Percentiles rank a stretch among this genome's conserved stretches.
These are phyloP conservation scores for Cryptococcus jaspeensis DNA, from an alignment of 1,284 basidiomycete species.

Conservation along the genomic window DNA sequence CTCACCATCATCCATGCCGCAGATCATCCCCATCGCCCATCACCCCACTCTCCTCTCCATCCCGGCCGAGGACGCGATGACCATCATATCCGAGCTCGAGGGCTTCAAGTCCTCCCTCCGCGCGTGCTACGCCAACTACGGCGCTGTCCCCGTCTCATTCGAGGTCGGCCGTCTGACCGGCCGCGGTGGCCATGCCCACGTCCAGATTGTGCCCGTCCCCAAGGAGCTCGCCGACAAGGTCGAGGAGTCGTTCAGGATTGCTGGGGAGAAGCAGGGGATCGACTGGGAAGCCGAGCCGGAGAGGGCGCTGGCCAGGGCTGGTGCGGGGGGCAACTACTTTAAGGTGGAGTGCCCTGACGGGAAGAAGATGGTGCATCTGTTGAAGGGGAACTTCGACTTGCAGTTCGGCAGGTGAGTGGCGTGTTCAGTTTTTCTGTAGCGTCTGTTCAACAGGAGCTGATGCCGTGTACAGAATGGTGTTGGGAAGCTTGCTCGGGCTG, in stretches of 20 bases:
- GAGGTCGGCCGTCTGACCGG: constrained; percentile 80
- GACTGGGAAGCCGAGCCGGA: constrained; percentile 65
- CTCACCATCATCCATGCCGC: not conserved
- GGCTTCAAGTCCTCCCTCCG: constrained; percentile 75
- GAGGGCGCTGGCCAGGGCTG: constrained; percentile 58
- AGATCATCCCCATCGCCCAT: constrained; percentile 75
- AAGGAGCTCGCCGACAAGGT: constrained; percentile 61
- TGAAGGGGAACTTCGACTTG: constrained; percentile 78
- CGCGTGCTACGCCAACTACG: constrained; percentile 68
- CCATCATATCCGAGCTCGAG: constrained; percentile 76
- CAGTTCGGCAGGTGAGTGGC: constrained; percentile 84
- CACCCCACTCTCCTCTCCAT: constrained; percentile 65
- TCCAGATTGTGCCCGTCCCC: constrained; percentile 83
- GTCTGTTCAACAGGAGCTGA: not conserved
- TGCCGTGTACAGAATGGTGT: constrained; percentile 61
- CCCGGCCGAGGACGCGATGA: constrained; percentile 68
- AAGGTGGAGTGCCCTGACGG: constrained; percentile 85
- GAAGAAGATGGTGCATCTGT: constrained; percentile 76
- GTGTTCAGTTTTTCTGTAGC: not conserved
- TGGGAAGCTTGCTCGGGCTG: constrained; percentile 69
- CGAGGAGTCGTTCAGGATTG: constrained; percentile 66
- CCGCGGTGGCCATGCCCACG: constrained; percentile 90
- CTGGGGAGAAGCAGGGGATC: constrained; percentile 65
- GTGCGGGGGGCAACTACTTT: constrained; percentile 69
- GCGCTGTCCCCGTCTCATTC: constrained; percentile 70